Evolutionary conservation across 2,329 filamentous ascomycete genomes (phyloP), one percentile per base, ranked within the genome.

Genomic region (Sporothrix sp.): DNA sequence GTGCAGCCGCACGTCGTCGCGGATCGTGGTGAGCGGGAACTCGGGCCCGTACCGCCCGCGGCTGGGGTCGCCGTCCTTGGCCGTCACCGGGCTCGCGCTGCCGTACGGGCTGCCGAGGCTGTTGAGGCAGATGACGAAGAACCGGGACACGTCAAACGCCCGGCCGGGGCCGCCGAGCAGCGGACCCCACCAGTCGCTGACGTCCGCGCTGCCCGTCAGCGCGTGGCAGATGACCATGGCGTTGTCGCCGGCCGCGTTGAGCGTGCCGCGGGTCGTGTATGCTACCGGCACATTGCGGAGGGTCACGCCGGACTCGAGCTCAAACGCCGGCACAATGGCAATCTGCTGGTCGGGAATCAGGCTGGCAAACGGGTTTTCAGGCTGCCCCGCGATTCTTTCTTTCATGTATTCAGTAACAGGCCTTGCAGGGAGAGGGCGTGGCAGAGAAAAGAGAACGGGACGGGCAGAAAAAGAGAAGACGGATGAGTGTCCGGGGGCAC

Each of bases 1-100:
- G 71, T 93, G 89, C 43, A 93, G 74, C 86, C 86, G 89, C 48
- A 97, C 91, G 70, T 98, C 93, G 64, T 98, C 93, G 58, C 91
- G 77, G 56, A 98, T 87, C 0, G 93, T 97, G 1, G 93, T 96
- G 56, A 98, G 71, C 42, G 93, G 93, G 59, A 98, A 98, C 62
- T 98, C 93, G 1, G 93, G 93, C 0, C 93, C 93, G 62, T 98
- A 98, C 59, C 79, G 78, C 16, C 80, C 89, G 56, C 86, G 81
- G 47, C 72, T 72, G 14, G 76, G 69, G 59, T 94, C 79, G 13
- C 89, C 89, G 62, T 96, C 84, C 65, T 87, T 94, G 59, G 82
- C 83, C 2, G 93, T 98, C 48, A 91, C 86, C 1, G 87, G 87
- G 63, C 87, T 91, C n/a, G 85, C 86, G 52, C 84, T 87, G 27